Percentiles rank a stretch among this genome's conserved stretches.
Evolutionary conservation across 2,329 filamentous ascomycete genomes (phyloP).

Genomic region (Graphiopsis chlorocephala): DNA sequence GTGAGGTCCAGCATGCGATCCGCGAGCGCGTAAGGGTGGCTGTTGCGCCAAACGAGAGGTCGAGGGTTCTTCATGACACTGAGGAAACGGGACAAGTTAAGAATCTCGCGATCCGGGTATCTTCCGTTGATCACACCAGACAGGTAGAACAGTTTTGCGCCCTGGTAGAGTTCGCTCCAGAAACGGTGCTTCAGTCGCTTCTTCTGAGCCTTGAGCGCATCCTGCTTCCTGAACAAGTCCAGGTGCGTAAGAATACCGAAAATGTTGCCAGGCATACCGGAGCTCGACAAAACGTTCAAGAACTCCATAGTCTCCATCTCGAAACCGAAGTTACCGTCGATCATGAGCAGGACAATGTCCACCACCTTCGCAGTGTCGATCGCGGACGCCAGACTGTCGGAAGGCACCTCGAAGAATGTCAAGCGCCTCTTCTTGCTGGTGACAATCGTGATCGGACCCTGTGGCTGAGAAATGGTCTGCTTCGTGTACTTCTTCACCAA

Average conservation of each 20-base stretch:
- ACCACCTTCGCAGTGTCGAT: conserved; percentile 96
- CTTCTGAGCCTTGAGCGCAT: conserved; percentile 87
- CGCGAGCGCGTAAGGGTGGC: conserved; percentile 88
- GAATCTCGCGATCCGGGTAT: conserved; percentile 93
- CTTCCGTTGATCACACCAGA: conserved; percentile 95
- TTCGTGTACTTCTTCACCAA: conserved; percentile 93
- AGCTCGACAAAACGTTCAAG: conserved; percentile 85
- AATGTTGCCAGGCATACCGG: conserved; percentile 97
- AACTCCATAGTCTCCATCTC: conserved; percentile 99
- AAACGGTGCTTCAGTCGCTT: conserved; percentile 93
- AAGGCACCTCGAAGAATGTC: conserved; percentile 96
- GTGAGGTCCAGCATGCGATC: conserved; percentile 96
- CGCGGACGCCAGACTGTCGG: conserved; percentile 88
- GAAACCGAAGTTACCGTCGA: conserved; percentile 97
- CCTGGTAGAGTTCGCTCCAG: conserved; percentile 96
- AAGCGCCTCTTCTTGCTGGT: conserved; percentile 93
- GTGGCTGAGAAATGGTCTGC: conserved; percentile 84
- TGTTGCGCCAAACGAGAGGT: conserved; percentile 94
- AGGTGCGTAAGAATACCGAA: conserved; percentile 96
- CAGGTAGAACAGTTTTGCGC: conserved; percentile 94
- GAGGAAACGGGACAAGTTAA: conserved; percentile 91
- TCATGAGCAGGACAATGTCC: conserved; percentile 95
- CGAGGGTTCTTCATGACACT: conserved; percentile 99
- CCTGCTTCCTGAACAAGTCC: conserved; percentile 91
- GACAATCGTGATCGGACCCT: conserved; percentile 90